Evolutionary conservation across 306 rosid genomes (phyloP).

Genomic region (Coriaria nepalensis): DNA sequence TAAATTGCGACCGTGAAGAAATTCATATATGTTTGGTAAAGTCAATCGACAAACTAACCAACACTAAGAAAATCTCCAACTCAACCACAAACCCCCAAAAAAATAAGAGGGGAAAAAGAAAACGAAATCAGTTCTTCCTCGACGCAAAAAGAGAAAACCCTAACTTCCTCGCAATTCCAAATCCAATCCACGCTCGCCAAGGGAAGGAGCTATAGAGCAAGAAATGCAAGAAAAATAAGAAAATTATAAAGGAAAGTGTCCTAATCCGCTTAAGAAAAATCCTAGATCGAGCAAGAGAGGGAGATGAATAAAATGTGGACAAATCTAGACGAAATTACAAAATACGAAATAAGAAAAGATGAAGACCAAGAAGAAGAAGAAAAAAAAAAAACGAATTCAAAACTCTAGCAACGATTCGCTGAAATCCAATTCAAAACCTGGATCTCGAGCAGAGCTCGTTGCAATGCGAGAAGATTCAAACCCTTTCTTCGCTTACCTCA

Average conservation of each 20-base stretch:
- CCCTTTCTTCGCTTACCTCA: constrained; percentile 34
- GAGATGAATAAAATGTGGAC: constrained; percentile 15
- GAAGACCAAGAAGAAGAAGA: constrained; percentile 19
- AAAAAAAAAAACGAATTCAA: constrained; percentile 11
- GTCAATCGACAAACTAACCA: constrained; percentile 10
- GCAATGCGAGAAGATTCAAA: constrained; percentile 30
- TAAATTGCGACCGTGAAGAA: constrained; percentile 1
- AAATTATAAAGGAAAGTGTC: constrained; percentile 10
- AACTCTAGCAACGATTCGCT: constrained; percentile 23
- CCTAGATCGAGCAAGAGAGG: constrained; percentile 42
- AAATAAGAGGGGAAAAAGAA: not conserved
- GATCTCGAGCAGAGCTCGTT: constrained; percentile 30
- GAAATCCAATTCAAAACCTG: constrained; percentile 50
- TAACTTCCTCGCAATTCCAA: too few relatives aligned
- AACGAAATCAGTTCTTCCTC: not conserved
- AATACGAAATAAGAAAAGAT: too few relatives aligned
- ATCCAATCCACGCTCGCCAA: too few relatives aligned
- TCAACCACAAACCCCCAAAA: constrained; percentile 2
- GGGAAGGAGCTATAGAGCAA: constrained; percentile 3
- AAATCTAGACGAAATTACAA: not conserved
- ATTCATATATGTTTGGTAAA: not conserved
- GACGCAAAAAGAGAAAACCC: not conserved
- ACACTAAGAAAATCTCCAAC: constrained; percentile 7
- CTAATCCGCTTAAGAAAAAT: constrained; percentile 30
- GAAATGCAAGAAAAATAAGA: constrained; percentile 9